These are phyloP conservation scores for Salvia miltiorrhiza DNA, from an alignment of 257 asterid species.

Conservation along the genomic window DNA sequence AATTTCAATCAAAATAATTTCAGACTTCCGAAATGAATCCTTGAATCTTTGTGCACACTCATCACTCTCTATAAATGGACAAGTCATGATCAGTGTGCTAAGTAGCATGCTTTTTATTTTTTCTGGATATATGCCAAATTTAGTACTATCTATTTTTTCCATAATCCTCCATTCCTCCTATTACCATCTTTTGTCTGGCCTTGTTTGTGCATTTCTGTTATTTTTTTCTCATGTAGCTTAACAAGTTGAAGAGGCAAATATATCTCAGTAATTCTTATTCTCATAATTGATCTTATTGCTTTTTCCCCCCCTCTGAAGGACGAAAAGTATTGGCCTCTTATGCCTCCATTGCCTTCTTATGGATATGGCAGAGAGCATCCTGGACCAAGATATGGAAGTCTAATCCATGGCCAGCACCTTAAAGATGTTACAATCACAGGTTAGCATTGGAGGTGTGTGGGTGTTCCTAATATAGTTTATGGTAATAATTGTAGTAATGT, in stretches of 20 bases:
- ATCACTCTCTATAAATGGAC: not conserved
- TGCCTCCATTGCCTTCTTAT: slow-evolving; percentile 86
- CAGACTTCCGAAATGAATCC: not conserved
- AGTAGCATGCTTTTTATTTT: not conserved
- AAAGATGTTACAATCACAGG: slow-evolving; percentile 70
- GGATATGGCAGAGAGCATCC: slow-evolving; percentile 78
- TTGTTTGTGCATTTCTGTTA: not conserved
- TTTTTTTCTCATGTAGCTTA: not conserved
- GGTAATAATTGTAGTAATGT: not conserved
- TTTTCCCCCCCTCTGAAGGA: slow-evolving; percentile 36
- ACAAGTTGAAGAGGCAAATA: not conserved
- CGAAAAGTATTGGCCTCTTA: slow-evolving; percentile 69
- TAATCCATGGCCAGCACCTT: slow-evolving; percentile 80
- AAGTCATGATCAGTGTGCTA: not conserved
- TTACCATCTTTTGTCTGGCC: not conserved
- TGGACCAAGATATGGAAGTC: slow-evolving; percentile 77
- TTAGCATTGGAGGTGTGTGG: slow-evolving; percentile 13
- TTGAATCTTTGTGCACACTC: not conserved
- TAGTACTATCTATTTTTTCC: not conserved
- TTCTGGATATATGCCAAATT: not conserved
- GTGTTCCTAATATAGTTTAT: not conserved
- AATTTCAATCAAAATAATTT: not conserved
- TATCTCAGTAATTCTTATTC: not conserved
- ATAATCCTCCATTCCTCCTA: not conserved
- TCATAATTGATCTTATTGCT: slow-evolving; percentile 8